Conservation (phyloP, 208 protist species). For the Herpetomonas samuelpessoai region DNA sequence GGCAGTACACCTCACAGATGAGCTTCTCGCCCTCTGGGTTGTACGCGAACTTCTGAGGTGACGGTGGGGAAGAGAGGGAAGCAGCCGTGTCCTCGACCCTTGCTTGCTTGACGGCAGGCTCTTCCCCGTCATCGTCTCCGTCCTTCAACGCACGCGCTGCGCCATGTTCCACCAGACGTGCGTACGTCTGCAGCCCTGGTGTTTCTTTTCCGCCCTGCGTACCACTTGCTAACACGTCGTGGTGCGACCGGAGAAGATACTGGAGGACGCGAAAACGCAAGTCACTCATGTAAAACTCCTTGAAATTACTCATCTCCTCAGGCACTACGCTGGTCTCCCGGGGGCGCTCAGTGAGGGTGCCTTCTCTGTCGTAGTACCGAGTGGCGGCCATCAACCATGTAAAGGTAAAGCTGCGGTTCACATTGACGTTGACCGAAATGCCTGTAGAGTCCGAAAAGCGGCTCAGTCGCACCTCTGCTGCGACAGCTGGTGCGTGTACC, state of each 20-base stretch:
- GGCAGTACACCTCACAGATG: slow-evolving; percentile 60
- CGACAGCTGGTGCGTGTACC: slow-evolving; percentile 61
- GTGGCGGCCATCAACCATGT: slow-evolving; percentile 72
- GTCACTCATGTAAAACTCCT: slow-evolving; percentile 88
- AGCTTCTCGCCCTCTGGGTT: slow-evolving; percentile 52
- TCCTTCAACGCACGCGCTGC: too few relatives aligned
- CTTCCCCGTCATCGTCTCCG: not conserved
- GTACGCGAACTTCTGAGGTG: slow-evolving; percentile 61
- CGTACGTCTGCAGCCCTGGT: slow-evolving; percentile 7
- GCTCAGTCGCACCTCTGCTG: slow-evolving; percentile 61
- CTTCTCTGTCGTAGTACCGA: slow-evolving; percentile 55
- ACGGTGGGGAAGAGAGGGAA: not conserved
- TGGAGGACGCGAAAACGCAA: slow-evolving; percentile 64
- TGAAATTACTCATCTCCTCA: slow-evolving; percentile 84
- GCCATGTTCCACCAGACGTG: not conserved
- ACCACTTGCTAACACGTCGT: slow-evolving; percentile 19
- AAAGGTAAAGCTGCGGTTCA: slow-evolving; percentile 82
- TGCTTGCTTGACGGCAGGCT: slow-evolving; percentile 7
- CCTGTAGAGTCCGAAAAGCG: slow-evolving; percentile 57
- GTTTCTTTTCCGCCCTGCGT: slow-evolving; percentile 1
- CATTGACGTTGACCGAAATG: slow-evolving; percentile 82
- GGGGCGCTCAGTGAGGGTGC: slow-evolving; percentile 29
- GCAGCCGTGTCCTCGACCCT: slow-evolving; percentile 1
- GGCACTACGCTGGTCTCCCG: slow-evolving; percentile 40
- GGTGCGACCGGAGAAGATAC: slow-evolving; percentile 44